These are phyloP conservation scores for Noccaea bulbosa DNA, from an alignment of 345 rosid genomes.

Conservation along the genomic window DNA sequence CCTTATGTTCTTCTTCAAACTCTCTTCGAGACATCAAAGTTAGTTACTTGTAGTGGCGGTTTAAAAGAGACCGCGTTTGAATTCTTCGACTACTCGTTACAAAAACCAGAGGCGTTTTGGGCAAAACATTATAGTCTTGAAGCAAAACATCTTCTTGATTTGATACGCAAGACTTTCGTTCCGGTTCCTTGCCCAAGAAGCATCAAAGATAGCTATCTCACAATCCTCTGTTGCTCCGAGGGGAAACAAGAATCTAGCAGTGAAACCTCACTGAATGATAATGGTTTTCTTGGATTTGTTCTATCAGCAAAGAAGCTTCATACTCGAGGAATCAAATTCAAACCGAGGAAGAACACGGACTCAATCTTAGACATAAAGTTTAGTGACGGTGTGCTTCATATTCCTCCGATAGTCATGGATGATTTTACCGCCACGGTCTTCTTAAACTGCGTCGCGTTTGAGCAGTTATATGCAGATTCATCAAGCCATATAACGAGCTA, in stretches of 20 bases:
- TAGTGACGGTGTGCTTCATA: conserved; percentile 50
- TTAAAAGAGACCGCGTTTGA: conserved; percentile 49
- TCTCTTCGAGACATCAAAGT: conserved; percentile 40
- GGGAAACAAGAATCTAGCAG: no score
- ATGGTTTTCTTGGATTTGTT: conserved; percentile 38
- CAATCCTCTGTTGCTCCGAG: no score
- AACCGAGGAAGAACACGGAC: conserved; percentile 39
- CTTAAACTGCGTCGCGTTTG: conserved; percentile 59
- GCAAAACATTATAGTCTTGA: conserved; percentile 21
- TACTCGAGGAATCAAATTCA: conserved; percentile 49
- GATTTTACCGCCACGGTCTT: conserved; percentile 49
- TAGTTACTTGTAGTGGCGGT: conserved; percentile 17
- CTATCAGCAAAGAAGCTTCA: conserved; percentile 56
- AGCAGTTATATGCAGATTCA: conserved; percentile 55
- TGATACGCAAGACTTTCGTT: conserved; percentile 52
- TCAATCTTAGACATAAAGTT: conserved; percentile 58
- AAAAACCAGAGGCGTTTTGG: conserved; percentile 36
- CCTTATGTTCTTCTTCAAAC: conserved; percentile 56
- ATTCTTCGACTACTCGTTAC: conserved; percentile 51
- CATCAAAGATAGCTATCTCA: no score
- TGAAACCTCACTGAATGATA: neutral
- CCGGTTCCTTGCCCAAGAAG: conserved; percentile 19
- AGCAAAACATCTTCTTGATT: conserved; percentile 57
- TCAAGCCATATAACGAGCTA: conserved; percentile 57
- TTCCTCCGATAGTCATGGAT: conserved; percentile 52